phyloP scores from a whole-genome alignment of 176 grass and related monocot species.

The Bonia amplexicaulis region DNA sequence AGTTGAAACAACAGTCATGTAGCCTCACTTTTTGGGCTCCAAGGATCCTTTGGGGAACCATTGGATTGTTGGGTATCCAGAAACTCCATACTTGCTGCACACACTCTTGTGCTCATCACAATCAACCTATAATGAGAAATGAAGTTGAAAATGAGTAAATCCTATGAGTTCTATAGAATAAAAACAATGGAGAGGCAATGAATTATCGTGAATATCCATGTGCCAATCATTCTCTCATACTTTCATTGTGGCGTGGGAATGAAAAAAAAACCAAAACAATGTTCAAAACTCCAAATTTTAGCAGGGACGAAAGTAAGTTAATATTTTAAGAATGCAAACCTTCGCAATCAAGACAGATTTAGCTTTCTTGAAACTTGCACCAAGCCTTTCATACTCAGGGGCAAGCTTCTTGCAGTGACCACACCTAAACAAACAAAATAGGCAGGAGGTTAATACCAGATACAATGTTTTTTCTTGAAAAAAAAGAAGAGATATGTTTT shows the following conservation, averaged over 20 bases:
- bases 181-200: background rate
- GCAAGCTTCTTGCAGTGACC: constrained; percentile 96
- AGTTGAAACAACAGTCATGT: background rate
- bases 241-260: background rate
- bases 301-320: background rate
- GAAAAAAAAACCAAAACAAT: background rate
- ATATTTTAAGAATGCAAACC: constrained; percentile 10
- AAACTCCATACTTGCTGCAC: constrained; percentile 84
- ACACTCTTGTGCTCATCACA: constrained; percentile 79
- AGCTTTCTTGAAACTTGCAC: constrained; percentile 83
- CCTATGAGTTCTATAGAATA: background rate
- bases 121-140: constrained; percentile 52
- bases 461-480: background rate
- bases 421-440: constrained; percentile 48
- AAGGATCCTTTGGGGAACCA: constrained; percentile 89
- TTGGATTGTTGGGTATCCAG: constrained; percentile 85
- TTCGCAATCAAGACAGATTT: constrained; percentile 83
- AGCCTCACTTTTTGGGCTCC: constrained; percentile 71
- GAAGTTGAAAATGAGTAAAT: background rate
- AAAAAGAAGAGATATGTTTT: background rate
- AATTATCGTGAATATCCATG: constrained; percentile 4
- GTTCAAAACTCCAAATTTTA: background rate
- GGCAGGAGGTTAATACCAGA: background rate
- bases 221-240: background rate
- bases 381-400: constrained; percentile 84